Base-by-base conservation (phyloP, 495 filamentous ascomycete genomes). In the Cetradonia linearis region DNA sequence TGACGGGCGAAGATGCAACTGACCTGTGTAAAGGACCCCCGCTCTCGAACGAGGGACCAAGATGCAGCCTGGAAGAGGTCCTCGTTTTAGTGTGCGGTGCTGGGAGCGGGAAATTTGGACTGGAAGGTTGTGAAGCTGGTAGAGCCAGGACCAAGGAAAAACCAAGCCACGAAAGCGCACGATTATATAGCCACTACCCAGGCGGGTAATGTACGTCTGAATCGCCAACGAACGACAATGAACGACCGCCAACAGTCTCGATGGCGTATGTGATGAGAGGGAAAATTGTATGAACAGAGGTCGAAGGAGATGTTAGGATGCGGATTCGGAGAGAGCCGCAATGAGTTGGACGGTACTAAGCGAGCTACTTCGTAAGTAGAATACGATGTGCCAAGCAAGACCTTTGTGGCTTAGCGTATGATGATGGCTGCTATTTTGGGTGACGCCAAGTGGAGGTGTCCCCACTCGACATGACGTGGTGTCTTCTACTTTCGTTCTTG, bases 391-490 rank as follows among this genome's bases (percentile, higher is more conserved):
- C 28, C 50, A n/a, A n/a, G n/a, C 31, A 54, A 16, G 30, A 20
- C 13, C 1, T 9, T 20, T 25, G 9, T 8, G 42, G 42, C 13
- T 42, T 54, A 54, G 50, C 50, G 50, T 34, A n/a, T 54, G n/a
- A n/a, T 54, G 14, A 34, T n/a, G 38, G 20, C 20, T 54, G n/a
- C 50, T 54, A 54, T 54, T 54, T 36, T 20, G 50, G 31, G 50
- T 5, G 50, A 31, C 28, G 5, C 50, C n/a, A n/a, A 23, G 18
- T 54, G 50, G 50, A 54, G 30, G 20, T 54, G 25, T 50, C 50
- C 28, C 50, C 50, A 7, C 50, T 54, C 20, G 8, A 34, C 30
- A 30, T 54, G 50, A 53, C 50, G 50, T 53, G 31, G 50, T n/a
- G 33, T 9, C n/a, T 36, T 13, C 16, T n/a, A 18, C 33, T 11